Conservation (phyloP, 352 stramenopile genomes). For the Thraustotheca clavata region DNA sequence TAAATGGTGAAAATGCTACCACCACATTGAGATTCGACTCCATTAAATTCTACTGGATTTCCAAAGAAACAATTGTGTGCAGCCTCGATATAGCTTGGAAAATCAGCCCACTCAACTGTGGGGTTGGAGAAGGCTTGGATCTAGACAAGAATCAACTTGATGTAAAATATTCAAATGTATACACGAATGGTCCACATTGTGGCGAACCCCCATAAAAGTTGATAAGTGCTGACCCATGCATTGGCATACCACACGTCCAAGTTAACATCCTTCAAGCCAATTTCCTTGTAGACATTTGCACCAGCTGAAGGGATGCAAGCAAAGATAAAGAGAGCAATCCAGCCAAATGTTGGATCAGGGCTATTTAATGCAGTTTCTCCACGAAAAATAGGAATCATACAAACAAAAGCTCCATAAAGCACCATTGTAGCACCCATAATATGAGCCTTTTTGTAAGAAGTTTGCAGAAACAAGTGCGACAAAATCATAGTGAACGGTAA, state of each 20-base stretch:
- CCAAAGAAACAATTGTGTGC: constrained; percentile 23
- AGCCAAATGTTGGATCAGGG: constrained; percentile 5
- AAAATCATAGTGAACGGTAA: constrained; percentile 26
- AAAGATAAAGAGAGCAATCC: constrained; percentile 21
- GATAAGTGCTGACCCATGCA: constrained; percentile 19
- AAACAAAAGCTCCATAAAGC: constrained; percentile 24
- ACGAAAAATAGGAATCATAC: constrained; percentile 23
- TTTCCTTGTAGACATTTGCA: constrained; percentile 30
- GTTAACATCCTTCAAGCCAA: constrained; percentile 23
- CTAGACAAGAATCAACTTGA: background rate
- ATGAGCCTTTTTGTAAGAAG: constrained; percentile 20
- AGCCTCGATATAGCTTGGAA: constrained; percentile 15
- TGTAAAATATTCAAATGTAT: background rate
- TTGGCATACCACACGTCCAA: constrained; percentile 27
- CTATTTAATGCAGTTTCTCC: constrained; percentile 14
- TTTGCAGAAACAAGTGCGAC: constrained; percentile 17
- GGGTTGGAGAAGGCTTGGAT: constrained; percentile 17
- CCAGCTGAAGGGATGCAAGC: constrained; percentile 13
- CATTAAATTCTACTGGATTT: constrained; percentile 17
- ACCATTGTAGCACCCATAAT: constrained; percentile 22
- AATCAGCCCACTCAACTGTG: constrained; percentile 16
- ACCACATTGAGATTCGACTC: constrained; percentile 9
- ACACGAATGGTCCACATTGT: constrained; percentile 21
- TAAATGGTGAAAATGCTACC: constrained; percentile 20
- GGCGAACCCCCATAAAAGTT: constrained; percentile 23